Base-by-base conservation (phyloP, 1,139 yeast genomes). In the Sugiyamaella japonica region DNA sequence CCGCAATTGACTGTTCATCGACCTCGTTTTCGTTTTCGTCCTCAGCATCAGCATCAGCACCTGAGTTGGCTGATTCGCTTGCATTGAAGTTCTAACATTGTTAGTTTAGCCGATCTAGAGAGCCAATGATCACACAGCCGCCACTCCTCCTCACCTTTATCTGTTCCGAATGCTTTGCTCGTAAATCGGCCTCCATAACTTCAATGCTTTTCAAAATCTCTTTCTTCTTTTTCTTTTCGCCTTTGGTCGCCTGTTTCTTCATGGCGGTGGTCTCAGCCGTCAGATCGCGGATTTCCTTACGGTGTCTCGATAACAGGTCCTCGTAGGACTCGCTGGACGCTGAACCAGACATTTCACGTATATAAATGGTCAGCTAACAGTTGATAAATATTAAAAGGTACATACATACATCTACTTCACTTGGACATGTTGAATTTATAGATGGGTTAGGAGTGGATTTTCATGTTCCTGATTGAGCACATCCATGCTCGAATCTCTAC, bases 161-260 rank as follows among this genome's bases (percentile, higher is more conserved):
- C 32, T 63, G 66, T 7, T 42, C 48, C 4, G 46, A 42, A 50
- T 89, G 96, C 56, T 73, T 78, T 23, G 60, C 63, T 55, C 79
- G 80, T 63, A 88, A 66, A 8, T 76, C 81, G 1, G 72, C 72
- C 64, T 87, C 89, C 72, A 89, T 62, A 49, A 77, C 81, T 45
- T 75, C 76, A 60, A 91, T 85, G 63, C 79, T 80, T 54, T 75
- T 75, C 60, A 75, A 63, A 3, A 84, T 80, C 49, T 74, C 76
- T 59, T 73, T 75, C 54, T 77, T 76, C 60, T 77, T 79, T 68
- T 84, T 85, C 63, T 88, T 80, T 45, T 85, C 88, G 55, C 89
- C 84, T 68, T 89, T 89, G 16, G 89, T 83, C 2, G 93, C 93
- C 69, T 85, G 93, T 64, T 89, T 88, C 73, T 86, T 88, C 77